Evolutionary conservation across 768 basidiomycete species (phyloP), one percentile per base, ranked within the genome.

Genomic region (Serendipita sp.): DNA sequence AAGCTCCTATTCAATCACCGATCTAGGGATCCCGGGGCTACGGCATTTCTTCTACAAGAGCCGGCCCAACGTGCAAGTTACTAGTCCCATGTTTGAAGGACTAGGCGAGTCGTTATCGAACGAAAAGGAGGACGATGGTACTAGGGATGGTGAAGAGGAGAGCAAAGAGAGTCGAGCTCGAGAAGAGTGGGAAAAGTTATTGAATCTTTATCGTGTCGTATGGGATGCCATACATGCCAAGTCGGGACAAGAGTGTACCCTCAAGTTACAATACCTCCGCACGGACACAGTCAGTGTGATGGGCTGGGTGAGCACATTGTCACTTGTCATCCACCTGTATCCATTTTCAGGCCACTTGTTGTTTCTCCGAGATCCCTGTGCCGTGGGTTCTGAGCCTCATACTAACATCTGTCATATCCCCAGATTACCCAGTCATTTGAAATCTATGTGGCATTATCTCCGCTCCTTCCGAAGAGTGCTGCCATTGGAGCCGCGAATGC

Each of bases 1-100:
- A 44, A 85, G 84, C 3, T 79, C 82, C 55, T 90, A 89, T 69
- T 78, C 81, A 4, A 81, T 85, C 64, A 83, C 83, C 2, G 85
- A 88, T 63, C 75, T 97, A 10, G 83, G 83, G n/a, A 86, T 95
- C 67, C 91, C 91, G 2, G 93, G 93, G 1, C 74, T 98, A 33
- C 82, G 90, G 34, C 96, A 99, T 73, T 99, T 97, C 71, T 75
- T 97, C 55, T 98, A 97, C 78, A 97, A 97, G 75, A 91, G 89
- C 8, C 80, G 91, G 11, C 76, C 81, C 4, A 83, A 90, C 69
- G 93, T 99, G 18, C 96, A 99, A 71, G 80, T 95, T 40, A 96
- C 94, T 0, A 75, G 79, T 67, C 93, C 96, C 2, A 72, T 74
- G n/a, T 94, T 86, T 69, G 83, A 86, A 46, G 77, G 76, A 37